Conservation (phyloP, 352 stramenopile genomes). For the Globisporangium nagaii region DNA sequence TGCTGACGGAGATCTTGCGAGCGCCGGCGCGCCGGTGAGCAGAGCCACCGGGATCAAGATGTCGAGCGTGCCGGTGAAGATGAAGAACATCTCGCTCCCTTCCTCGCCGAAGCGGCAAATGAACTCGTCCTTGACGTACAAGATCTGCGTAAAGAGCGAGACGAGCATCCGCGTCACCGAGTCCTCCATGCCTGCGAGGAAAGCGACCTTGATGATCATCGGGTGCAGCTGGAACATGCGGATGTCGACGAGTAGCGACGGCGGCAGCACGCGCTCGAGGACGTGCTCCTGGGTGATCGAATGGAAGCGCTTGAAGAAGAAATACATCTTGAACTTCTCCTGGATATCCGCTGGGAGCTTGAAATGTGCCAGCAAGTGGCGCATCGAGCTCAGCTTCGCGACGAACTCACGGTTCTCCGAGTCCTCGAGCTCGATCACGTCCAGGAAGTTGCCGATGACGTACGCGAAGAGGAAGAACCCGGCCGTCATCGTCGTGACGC, state of each 20-base stretch:
- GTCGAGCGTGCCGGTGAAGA: slow-evolving; percentile 50
- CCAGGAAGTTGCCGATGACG: slow-evolving; percentile 51
- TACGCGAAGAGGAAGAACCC: slow-evolving; percentile 63
- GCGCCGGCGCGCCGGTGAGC: not conserved
- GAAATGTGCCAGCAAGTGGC: slow-evolving; percentile 47
- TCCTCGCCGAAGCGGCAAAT: slow-evolving; percentile 50
- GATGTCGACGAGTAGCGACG: slow-evolving; percentile 54
- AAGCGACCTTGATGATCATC: slow-evolving; percentile 67
- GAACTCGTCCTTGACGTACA: slow-evolving; percentile 53
- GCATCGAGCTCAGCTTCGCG: slow-evolving; percentile 46
- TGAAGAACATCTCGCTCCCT: slow-evolving; percentile 66
- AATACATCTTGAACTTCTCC: slow-evolving; percentile 58
- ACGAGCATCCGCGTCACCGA: slow-evolving; percentile 54
- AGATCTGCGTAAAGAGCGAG: slow-evolving; percentile 45
- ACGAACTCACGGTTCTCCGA: slow-evolving; percentile 57
- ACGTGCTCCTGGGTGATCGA: slow-evolving; percentile 64
- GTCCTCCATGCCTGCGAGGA: slow-evolving; percentile 51
- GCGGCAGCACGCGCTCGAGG: slow-evolving; percentile 43
- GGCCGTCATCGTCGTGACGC: slow-evolving; percentile 45
- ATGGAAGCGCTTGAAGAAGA: slow-evolving; percentile 66
- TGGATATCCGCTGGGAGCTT: slow-evolving; percentile 32
- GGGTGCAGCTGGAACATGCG: slow-evolving; percentile 58
- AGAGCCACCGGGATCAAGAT: slow-evolving; percentile 34
- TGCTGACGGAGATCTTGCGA: not conserved
- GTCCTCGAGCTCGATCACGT: slow-evolving; percentile 52